Conservation (phyloP, 169 alveolate species). For the Plasmodium vinckei region DNA sequence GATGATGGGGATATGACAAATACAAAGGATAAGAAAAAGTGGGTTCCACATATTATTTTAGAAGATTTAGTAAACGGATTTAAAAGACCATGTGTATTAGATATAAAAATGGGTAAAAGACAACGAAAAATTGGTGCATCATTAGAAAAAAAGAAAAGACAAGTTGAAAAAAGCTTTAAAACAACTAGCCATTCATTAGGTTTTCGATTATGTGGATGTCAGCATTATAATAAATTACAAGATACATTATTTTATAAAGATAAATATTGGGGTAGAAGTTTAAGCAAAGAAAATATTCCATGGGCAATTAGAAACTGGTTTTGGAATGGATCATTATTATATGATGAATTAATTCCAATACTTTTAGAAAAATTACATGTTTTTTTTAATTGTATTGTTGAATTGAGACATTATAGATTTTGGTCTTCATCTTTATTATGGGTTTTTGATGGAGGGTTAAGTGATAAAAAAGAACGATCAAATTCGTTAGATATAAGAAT, state of each 20-base stretch:
- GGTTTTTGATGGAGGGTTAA: slow-evolving; percentile 83
- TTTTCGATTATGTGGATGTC: slow-evolving; percentile 84
- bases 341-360: slow-evolving; percentile 77
- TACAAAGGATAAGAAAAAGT: neutral
- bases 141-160: slow-evolving; percentile 80
- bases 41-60: slow-evolving; percentile 78
- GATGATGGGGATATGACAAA: neutral
- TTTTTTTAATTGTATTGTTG: slow-evolving; percentile 75
- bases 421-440: slow-evolving; percentile 84
- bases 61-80: slow-evolving; percentile 82
- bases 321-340: slow-evolving; percentile 79
- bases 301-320: slow-evolving; percentile 82
- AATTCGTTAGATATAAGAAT: slow-evolving; percentile 80
- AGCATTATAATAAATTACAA: slow-evolving; percentile 77
- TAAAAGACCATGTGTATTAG: slow-evolving; percentile 81
- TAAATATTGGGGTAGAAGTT: slow-evolving; percentile 84
- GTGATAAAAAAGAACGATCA: slow-evolving; percentile 73
- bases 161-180: slow-evolving; percentile 78
- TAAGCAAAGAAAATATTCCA: slow-evolving; percentile 80
- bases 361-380: slow-evolving; percentile 76
- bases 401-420: slow-evolving; percentile 80
- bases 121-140: slow-evolving; percentile 82
- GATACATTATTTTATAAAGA: slow-evolving; percentile 81
- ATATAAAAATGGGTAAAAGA: slow-evolving; percentile 83
- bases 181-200: slow-evolving; percentile 84